Base-by-base conservation (phyloP, 2,329 filamentous ascomycete species). In the Aschersonia sp. region DNA sequence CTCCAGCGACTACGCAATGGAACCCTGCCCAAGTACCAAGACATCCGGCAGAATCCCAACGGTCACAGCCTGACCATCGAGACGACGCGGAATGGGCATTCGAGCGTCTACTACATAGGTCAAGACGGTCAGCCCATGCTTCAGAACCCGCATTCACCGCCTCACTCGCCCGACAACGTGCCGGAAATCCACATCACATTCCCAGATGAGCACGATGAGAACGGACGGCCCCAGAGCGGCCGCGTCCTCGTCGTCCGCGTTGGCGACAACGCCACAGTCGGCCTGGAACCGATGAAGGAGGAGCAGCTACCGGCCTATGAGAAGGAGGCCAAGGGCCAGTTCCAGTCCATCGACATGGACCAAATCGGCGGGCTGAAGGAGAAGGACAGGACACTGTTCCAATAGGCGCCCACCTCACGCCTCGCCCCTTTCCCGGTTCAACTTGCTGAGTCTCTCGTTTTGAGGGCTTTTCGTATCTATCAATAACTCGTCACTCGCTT, bases 181-280 rank as follows among this genome's bases (percentile, higher is more conserved):
- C 92, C 92, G 22, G 86, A 97, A 69, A 98, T 98, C 59, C 87
- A 89, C 66, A 95, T 98, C 65, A 97, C 92, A 37, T 97, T 98
- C 72, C 92, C 92, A 12, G 87, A 94, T 58, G 92, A 97, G 71
- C 83, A 94, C 56, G 89, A 95, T 60, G 85, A 87, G 55, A 71
- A 78, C 47, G 90, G 90, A 56, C 87, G 81, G 65, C 76, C 76
- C 57, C 84, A 84, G 69, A 87, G 83, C 54, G 90, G 90, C 35
- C 81, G 89, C 32, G 88, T 97, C 46, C 84, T 98, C 29, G 80
- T 97, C 37, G 90, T 98, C 48, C 79, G 87, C 46, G 87, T 97
- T 46, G 88, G 89, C 52, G 92, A 97, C 54, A 83, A 79, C 51
- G 83, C 86, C 44, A 75, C 81, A 39, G 81, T 97, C 53, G 92